phyloP scores from a whole-genome alignment of 2,329 filamentous ascomycete genomes.

The Ophidiomyces ophidiicola region DNA sequence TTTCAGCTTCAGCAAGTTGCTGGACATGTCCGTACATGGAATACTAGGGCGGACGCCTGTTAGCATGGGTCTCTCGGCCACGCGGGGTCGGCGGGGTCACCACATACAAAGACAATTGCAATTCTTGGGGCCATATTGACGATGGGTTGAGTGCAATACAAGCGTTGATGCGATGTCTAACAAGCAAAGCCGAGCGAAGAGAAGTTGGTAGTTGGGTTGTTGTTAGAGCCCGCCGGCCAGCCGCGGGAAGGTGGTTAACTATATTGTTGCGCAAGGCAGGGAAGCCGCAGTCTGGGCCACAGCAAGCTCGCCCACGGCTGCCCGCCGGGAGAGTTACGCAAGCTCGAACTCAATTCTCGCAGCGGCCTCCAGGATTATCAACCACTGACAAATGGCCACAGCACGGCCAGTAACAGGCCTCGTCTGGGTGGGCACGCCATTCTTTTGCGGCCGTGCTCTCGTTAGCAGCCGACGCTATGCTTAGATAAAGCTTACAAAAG shows the following conservation, averaged over 20 bases:
- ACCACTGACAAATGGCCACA: too few relatives aligned
- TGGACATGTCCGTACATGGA: conserved; percentile 89
- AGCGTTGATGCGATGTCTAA: not conserved
- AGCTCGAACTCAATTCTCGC: too few relatives aligned
- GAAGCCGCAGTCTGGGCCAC: too few relatives aligned
- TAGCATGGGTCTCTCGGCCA: not conserved
- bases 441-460: too few relatives aligned
- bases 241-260: not conserved
- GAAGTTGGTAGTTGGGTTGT: not conserved
- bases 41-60: conserved; percentile 47
- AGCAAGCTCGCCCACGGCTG: too few relatives aligned
- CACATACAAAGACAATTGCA: conserved; percentile 74
- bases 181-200: not conserved
- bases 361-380: too few relatives aligned
- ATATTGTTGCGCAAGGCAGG: not conserved
- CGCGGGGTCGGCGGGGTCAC: conserved; percentile 8
- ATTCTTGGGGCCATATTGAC: conserved; percentile 58
- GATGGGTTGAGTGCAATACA: not conserved
- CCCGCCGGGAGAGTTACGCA: too few relatives aligned
- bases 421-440: too few relatives aligned
- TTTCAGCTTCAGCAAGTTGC: conserved; percentile 75
- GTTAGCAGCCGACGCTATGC: not conserved
- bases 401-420: too few relatives aligned
- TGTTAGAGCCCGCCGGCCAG: too few relatives aligned
- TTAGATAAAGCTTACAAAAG: conserved; percentile 10